Evolutionary conservation across 768 basidiomycete genomes (phyloP).

Genomic region (Kwoniella sp.): DNA sequence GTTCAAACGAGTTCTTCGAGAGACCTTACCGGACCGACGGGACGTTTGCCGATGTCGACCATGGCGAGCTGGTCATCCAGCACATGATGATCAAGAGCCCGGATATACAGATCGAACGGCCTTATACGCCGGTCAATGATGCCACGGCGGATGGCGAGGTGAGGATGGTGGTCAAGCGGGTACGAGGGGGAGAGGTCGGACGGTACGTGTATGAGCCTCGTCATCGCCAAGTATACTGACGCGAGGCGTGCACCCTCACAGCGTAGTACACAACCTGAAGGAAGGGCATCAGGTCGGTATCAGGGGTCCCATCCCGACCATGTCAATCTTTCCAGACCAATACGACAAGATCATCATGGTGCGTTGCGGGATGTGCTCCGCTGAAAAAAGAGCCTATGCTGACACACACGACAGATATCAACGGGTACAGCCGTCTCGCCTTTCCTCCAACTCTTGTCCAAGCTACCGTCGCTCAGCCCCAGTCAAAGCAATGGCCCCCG

Average conservation of each 20-base stretch:
- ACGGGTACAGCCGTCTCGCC: slow-evolving; percentile 48
- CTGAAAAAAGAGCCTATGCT: not conserved
- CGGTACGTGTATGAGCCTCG: slow-evolving; percentile 28
- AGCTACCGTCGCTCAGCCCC: slow-evolving; percentile 18
- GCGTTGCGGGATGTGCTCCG: not conserved
- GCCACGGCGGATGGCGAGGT: slow-evolving; percentile 29
- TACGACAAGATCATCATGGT: slow-evolving; percentile 47
- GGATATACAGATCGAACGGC: slow-evolving; percentile 46
- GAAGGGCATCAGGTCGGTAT: slow-evolving; percentile 37
- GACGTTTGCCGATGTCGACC: not conserved
- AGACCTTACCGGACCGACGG: slow-evolving; percentile 10
- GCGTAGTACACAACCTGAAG: slow-evolving; percentile 34
- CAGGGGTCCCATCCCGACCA: slow-evolving; percentile 44
- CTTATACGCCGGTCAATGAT: slow-evolving; percentile 48
- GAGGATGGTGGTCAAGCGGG: slow-evolving; percentile 44
- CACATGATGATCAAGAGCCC: slow-evolving; percentile 47
- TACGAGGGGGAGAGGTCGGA: slow-evolving; percentile 49
- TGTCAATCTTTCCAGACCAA: slow-evolving; percentile 22
- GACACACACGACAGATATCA: slow-evolving; percentile 29
- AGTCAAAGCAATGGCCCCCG: not conserved
- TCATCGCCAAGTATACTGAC: not conserved
- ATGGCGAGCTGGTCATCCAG: slow-evolving; percentile 28
- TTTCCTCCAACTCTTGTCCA: slow-evolving; percentile 45
- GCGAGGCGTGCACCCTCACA: not conserved
- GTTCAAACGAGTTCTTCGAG: slow-evolving; percentile 21